These are phyloP conservation scores for Lycium barbarum DNA, from an alignment of 257 asterid species.

Conservation along the genomic window DNA sequence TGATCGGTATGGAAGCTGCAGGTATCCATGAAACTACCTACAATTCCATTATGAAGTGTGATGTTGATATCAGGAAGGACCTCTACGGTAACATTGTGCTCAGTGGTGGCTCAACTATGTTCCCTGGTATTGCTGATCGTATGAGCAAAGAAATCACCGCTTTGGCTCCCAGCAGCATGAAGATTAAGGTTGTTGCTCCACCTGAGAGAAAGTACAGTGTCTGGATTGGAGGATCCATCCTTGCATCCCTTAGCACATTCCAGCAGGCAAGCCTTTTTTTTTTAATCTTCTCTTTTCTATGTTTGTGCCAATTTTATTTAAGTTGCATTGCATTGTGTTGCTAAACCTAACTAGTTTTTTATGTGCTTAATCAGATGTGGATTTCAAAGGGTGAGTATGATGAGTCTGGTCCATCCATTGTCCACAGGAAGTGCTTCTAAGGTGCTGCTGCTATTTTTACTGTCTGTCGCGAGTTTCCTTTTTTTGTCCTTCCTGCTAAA, in stretches of 20 bases:
- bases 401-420: constrained; percentile 32
- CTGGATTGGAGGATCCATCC: constrained; percentile 32
- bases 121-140: constrained; percentile 31
- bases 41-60: constrained; percentile 32
- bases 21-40: constrained; percentile 28
- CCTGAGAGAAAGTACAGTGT: constrained; percentile 31
- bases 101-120: constrained; percentile 32
- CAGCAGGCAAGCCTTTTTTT: constrained; percentile 14
- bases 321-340: not conserved
- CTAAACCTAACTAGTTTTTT: not conserved
- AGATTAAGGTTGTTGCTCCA: constrained; percentile 30
- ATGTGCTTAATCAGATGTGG: constrained; percentile 20
- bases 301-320: not conserved
- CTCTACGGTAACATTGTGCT: constrained; percentile 31
- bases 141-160: constrained; percentile 28
- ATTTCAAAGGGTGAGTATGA: constrained; percentile 29
- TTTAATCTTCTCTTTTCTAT: not conserved
- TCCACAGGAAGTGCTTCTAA: constrained; percentile 32
- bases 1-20: constrained; percentile 33
- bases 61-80: constrained; percentile 27
- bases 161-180: constrained; percentile 32
- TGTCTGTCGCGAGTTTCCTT: not conserved
- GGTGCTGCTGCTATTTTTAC: constrained; percentile 24
- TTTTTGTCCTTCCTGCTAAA: not conserved
- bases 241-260: constrained; percentile 29